phyloP scores from a whole-genome alignment of 805 yeast genomes.

The Maudiozyma pseudohumilis region DNA sequence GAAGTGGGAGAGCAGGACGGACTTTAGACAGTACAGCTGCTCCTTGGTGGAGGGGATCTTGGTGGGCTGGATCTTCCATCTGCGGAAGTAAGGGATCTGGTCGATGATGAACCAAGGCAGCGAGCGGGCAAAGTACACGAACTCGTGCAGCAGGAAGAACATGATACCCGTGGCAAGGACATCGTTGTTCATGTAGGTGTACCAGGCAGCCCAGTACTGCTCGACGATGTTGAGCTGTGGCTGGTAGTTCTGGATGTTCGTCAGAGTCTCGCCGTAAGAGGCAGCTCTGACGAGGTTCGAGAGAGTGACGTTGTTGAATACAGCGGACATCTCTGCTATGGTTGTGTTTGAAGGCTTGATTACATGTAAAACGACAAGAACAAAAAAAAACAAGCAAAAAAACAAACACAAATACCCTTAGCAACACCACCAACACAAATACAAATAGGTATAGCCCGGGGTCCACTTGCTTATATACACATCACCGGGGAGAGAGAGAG shows the following conservation, averaged over 20 bases:
- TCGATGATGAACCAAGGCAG: constrained; percentile 90
- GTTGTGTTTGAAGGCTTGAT: not conserved
- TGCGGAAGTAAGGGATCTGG: constrained; percentile 71
- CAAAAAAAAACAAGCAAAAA: not conserved
- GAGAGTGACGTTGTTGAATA: constrained; percentile 27
- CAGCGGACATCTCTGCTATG: constrained; percentile 23
- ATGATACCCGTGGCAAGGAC: constrained; percentile 84
- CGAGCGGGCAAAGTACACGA: constrained; percentile 84
- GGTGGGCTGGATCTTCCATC: constrained; percentile 81
- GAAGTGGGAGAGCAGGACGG: constrained; percentile 78
- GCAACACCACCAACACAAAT: no score
- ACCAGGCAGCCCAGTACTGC: constrained; percentile 82
- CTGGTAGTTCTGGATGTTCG: constrained; percentile 31
- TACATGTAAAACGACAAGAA: not conserved
- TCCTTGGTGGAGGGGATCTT: constrained; percentile 72
- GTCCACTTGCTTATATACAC: no score
- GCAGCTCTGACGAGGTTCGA: constrained; percentile 19
- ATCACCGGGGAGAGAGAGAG: no score
- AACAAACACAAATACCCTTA: no score
- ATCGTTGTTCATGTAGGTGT: constrained; percentile 77
- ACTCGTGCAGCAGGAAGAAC: constrained; percentile 74
- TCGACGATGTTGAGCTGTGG: constrained; percentile 47
- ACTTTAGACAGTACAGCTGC: constrained; percentile 86
- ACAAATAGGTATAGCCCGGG: no score
- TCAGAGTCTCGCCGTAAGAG: constrained; percentile 29